These are phyloP conservation scores for Elymus sibiricus DNA, from an alignment of 176 grass and related monocot genomes.

Conservation along the genomic window DNA sequence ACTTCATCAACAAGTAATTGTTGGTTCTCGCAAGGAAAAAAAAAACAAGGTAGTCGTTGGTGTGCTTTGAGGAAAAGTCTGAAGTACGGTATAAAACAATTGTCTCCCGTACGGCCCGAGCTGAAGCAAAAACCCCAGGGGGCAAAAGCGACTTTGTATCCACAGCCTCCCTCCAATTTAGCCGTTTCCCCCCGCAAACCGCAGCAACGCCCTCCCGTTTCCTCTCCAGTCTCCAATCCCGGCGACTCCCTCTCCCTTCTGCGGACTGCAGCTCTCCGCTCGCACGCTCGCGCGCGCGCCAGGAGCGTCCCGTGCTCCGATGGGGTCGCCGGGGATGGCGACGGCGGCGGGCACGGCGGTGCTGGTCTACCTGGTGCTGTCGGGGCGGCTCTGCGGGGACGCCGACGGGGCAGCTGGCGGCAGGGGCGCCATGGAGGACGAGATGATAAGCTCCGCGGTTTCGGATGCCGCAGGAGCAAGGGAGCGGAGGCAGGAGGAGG, in stretches of 20 bases:
- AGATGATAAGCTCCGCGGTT: conserved; percentile 19
- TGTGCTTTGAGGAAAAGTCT: neutral
- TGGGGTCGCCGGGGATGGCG: conserved; percentile 49
- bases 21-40: neutral
- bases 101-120: neutral
- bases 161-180: conserved; percentile 26
- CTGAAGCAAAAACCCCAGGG: neutral
- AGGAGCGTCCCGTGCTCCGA: neutral
- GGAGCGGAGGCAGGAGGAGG: conserved; percentile 30
- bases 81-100: neutral
- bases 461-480: neutral
- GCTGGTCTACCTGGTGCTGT: conserved; percentile 67
- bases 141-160: neutral
- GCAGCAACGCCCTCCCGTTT: neutral
- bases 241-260: neutral
- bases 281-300: neutral
- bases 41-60: neutral
- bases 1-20: neutral
- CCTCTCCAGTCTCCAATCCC: neutral
- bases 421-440: conserved; percentile 15
- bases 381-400: conserved; percentile 52
- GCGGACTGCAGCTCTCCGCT: neutral
- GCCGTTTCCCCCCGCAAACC: neutral
- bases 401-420: neutral
- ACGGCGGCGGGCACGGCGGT: conserved; percentile 64